Base-by-base conservation (phyloP, 768 basidiomycete genomes). In the Mycena chlorophos region DNA sequence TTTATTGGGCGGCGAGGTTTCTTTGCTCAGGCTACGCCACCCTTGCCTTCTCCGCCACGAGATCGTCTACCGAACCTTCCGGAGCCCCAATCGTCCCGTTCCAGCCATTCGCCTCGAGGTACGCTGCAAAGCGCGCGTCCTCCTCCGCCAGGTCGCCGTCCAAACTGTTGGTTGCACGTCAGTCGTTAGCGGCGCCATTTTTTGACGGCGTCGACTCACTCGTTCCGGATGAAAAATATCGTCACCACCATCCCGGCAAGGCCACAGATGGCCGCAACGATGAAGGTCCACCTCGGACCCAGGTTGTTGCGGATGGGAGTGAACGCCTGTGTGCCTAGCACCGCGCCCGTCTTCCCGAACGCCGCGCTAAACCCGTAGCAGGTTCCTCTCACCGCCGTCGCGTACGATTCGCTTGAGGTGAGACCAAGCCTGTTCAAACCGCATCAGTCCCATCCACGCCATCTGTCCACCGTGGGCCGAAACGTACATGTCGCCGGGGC, bases 291-390 rank as follows among this genome's bases (percentile, higher is more conserved):
- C 81, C 76, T 79, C 64, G 86, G 82, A 14, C 87, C 87, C n/a
- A 87, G 79, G 64, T 86, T 77, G 52, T 73, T 71, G 63, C 85
- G 82, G 57, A 88, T 86, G 3, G 86, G 86, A 3, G 84, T 86
- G 66, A 87, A 87, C 1, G 79, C 83, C 63, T 88, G 85, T 0
- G 84, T 86, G 8, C 87, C 86, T 49, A 87, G 55, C n/a, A 84
- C 87, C 19, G 88, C 89, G 4, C 88, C 88, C 2, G 84, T 74
- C 63, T 88, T 88, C 8, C 86, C 86, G 5, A 88, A 70, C 0
- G 85, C 85, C 6, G 86, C 86, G 25, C 82, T 83, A 34, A 88
- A 64, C 1, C 87, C 87, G 57, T 88, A 89, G 66, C 82, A 85
- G 10, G 87, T 85, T 3, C 87, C 88, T 42, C 84, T 50, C 2